Conservation (phyloP, 805 yeast genomes). For the Cyberlindnera meyerae region DNA sequence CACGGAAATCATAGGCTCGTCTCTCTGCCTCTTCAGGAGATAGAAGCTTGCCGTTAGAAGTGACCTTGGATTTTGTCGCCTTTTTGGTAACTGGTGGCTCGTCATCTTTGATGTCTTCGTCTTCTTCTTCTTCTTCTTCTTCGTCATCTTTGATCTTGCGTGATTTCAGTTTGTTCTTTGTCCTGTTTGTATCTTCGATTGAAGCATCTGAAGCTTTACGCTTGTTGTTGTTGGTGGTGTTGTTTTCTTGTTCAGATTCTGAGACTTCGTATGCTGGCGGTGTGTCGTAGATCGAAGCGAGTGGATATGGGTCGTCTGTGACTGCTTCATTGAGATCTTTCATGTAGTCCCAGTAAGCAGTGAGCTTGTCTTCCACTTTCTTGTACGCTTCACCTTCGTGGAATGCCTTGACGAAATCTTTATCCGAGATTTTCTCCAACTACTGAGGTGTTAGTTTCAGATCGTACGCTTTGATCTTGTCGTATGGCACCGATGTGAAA, state of each 20-base stretch:
- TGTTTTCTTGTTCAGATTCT: too few relatives aligned
- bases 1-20: constrained; percentile 31
- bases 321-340: too few relatives aligned
- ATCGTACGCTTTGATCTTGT: background rate
- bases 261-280: background rate
- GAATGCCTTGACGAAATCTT: background rate
- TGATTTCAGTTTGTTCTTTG: background rate
- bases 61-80: too few relatives aligned
- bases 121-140: background rate
- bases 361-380: too few relatives aligned
- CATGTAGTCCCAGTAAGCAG: constrained; percentile 2
- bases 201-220: background rate
- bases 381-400: constrained; percentile 1
- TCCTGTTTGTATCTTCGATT: background rate
- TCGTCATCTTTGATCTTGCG: background rate
- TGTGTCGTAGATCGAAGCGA: constrained; percentile 1
- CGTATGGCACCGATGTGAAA: background rate
- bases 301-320: background rate
- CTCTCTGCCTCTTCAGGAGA: constrained; percentile 4
- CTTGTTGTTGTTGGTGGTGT: background rate
- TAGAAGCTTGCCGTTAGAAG: too few relatives aligned
- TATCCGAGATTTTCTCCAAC: constrained; percentile 1
- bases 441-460: background rate
- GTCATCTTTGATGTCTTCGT: too few relatives aligned
- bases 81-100: too few relatives aligned